Evolutionary conservation across 495 filamentous ascomycete genomes (phyloP), one percentile per base, ranked within the genome.

Genomic region (Xylaria sp.): DNA sequence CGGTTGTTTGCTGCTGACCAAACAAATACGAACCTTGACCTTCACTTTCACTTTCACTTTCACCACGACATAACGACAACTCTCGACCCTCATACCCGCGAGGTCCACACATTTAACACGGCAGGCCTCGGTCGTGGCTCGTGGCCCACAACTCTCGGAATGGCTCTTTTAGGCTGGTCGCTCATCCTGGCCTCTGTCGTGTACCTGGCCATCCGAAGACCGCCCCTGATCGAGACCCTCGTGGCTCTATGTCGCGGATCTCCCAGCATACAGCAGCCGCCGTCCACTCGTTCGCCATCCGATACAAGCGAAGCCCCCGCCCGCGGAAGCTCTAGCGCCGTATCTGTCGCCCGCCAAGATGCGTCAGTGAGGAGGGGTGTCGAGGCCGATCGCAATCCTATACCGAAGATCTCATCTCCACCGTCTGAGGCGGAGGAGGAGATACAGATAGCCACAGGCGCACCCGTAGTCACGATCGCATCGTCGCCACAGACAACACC

Each of bases 81-180:
- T n/a, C 26, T 24, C 61, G 40, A 29, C 19, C 41, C 6, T 17
- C 41, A 29, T 21, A 9, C 61, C 41, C 31, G 14, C 29, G n/a
- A 24, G 40, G 14, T 29, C n/a, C 37, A 17, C 31, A 63, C 37
- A 5, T 3, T n/a, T 31, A 29, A 31, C 33, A 61, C 57, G n/a
- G 29, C 57, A 24, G 61, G 43, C 48, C 44, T 26, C 58, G 11
- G 44, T 12, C 12, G 33, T 29, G 1, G 24, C n/a, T 17, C 3
- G n/a, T 44, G 9, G 17, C 15, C 2, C 19, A n/a, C n/a, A n/a
- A n/a, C n/a, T n/a, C 24, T 11, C 41, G 40, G 48, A 8, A 88
- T 88, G 86, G 83, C 80, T 74, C 77, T 87, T 68, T 70, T 90
- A 26, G 87, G 86, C 65, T 74, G 88, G 63, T 86, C 87, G 7